These are phyloP conservation scores for Solanum boliviense DNA, from an alignment of 257 asterid species.

Conservation along the genomic window DNA sequence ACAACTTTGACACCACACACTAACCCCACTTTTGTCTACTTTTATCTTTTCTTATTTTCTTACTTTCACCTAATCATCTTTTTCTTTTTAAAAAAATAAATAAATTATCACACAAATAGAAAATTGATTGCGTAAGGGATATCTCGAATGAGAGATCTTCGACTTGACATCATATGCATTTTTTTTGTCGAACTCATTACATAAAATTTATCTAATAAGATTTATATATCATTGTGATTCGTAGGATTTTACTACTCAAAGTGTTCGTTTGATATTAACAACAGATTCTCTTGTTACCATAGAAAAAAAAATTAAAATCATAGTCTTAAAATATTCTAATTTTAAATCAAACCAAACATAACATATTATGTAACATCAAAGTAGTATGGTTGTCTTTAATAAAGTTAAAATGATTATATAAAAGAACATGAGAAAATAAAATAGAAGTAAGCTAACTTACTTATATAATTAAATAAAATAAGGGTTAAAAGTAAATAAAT, in stretches of 20 bases:
- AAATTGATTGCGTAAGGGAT: neutral
- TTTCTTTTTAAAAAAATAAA: neutral
- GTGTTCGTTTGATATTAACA: neutral
- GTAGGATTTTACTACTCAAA: no score
- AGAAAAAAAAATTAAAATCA: neutral
- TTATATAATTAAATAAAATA: neutral
- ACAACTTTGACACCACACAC: constrained; percentile 29
- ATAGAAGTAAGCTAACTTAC: neutral
- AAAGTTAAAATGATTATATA: neutral
- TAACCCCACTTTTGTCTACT: constrained; percentile 11
- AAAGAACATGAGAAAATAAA: neutral
- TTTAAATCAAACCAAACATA: neutral
- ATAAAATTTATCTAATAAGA: accelerated
- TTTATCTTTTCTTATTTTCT: neutral
- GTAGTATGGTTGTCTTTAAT: neutral
- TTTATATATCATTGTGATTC: neutral
- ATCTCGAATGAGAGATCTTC: neutral
- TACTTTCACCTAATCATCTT: neutral
- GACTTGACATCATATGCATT: neutral
- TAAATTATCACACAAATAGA: neutral
- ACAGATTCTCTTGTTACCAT: no score
- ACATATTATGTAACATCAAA: neutral
- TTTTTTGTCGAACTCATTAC: accelerated
- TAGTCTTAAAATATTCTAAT: neutral
- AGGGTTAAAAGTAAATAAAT: neutral